Evolutionary conservation across 129 eudicot genomes (phyloP).

Genomic region (Chrysanthemum makinoi): DNA sequence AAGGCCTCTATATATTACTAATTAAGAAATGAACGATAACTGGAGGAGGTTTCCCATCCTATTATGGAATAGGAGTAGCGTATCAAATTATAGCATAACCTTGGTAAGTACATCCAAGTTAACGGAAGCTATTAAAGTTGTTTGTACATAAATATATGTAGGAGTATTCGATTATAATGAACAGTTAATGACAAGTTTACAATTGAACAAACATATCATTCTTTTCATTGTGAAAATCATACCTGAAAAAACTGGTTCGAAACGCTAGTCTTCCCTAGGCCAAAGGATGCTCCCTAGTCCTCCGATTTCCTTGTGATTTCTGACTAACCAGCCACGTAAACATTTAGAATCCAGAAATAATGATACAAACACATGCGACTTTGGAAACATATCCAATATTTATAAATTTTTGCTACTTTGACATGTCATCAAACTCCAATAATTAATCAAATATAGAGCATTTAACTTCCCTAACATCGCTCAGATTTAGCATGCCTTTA

Average conservation of each 20-base stretch:
- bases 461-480: background rate
- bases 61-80: no score
- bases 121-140: slow-evolving; percentile 1
- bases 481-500: slow-evolving; percentile 11
- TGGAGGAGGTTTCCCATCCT: no score
- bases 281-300: slow-evolving; percentile 86
- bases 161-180: background rate
- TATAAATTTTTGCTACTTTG: slow-evolving; percentile 5
- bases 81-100: background rate
- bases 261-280: slow-evolving; percentile 83
- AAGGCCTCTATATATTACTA: no score
- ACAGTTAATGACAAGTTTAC: background rate
- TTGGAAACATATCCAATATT: slow-evolving; percentile 5
- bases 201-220: slow-evolving; percentile 4
- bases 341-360: slow-evolving; percentile 49
- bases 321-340: slow-evolving; percentile 92
- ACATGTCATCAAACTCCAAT: slow-evolving; percentile 6
- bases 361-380: slow-evolving; percentile 18
- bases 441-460: slow-evolving; percentile 2
- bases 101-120: background rate
- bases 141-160: background rate
- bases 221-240: slow-evolving; percentile 15
- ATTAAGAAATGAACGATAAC: no score
- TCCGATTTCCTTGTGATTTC: slow-evolving; percentile 83
- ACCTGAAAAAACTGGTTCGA: slow-evolving; percentile 99